A percentile compares a stretch with the other conserved stretches of the same genome.
phyloP scores from a whole-genome alignment of 2,329 filamentous ascomycete genomes.

The Fusarium cicatricum region DNA sequence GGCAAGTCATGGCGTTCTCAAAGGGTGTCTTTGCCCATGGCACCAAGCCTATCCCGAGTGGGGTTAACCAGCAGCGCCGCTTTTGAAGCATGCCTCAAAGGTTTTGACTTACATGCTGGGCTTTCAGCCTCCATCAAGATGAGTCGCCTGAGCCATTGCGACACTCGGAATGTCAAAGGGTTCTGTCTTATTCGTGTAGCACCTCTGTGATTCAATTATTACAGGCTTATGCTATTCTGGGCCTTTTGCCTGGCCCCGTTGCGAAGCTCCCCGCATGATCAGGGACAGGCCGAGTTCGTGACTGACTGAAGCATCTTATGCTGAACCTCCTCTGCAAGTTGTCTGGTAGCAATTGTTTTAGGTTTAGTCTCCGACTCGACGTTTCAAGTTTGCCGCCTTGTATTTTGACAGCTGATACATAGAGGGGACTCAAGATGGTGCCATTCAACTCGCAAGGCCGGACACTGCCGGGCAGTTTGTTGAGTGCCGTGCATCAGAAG shows the following conservation, averaged over 20 bases:
- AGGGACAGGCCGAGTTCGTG: constrained; percentile 4
- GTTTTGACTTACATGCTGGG: background rate
- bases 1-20: background rate
- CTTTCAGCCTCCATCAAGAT: background rate
- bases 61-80: constrained; percentile 4
- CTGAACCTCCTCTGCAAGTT: too few species aligned
- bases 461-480: too few species aligned
- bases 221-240: too few species aligned
- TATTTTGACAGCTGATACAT: constrained; percentile 1
- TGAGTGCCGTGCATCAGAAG: too few species aligned
- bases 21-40: background rate
- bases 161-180: background rate
- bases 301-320: too few species aligned
- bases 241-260: background rate
- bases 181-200: background rate
- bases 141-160: background rate
- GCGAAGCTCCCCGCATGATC: constrained; percentile 6
- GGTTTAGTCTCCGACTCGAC: background rate
- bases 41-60: background rate
- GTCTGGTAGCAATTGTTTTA: constrained; percentile 1
- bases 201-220: too few species aligned
- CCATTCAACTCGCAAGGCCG: background rate
- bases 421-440: background rate
- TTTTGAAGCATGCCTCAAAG: background rate
- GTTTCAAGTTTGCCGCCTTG: background rate